These are phyloP conservation scores for Creolimax fragrantissima DNA, from an alignment of 78 protist species.

Conservation along the genomic window DNA sequence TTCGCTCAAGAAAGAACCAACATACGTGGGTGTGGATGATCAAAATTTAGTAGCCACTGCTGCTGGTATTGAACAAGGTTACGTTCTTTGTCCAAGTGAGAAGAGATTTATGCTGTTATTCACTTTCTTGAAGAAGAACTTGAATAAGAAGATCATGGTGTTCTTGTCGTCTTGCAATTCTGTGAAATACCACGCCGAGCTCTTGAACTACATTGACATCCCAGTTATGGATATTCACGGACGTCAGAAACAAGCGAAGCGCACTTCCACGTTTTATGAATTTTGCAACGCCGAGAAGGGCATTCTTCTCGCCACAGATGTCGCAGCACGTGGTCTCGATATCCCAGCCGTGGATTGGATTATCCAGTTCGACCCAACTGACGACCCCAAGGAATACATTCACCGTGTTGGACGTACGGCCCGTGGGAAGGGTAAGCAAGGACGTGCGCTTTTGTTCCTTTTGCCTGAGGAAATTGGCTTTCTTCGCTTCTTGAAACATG, in stretches of 20 bases:
- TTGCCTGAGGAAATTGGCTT: conserved; percentile 90
- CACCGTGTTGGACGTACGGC: conserved; percentile 91
- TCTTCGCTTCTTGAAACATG: conserved; percentile 75
- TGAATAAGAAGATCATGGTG: conserved; percentile 79
- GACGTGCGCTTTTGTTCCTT: conserved; percentile 91
- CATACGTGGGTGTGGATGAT: conserved; percentile 73
- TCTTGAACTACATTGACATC: conserved; percentile 95
- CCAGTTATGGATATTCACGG: conserved; percentile 94
- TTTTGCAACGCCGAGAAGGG: conserved; percentile 89
- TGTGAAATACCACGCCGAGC: conserved; percentile 93
- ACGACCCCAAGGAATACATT: conserved; percentile 45
- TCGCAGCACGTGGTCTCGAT: conserved; percentile 99
- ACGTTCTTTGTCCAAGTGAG: conserved; percentile 79
- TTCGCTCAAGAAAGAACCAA: conserved; percentile 62
- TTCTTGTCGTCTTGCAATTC: conserved; percentile 69
- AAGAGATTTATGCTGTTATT: conserved; percentile 86
- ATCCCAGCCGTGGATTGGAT: conserved; percentile 97
- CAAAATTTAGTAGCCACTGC: conserved; percentile 25
- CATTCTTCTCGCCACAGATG: conserved; percentile 94
- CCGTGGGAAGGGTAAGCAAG: conserved; percentile 67
- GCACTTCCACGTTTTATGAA: conserved; percentile 95
- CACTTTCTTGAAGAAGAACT: conserved; percentile 90
- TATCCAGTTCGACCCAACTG: conserved; percentile 97
- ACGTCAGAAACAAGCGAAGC: conserved; percentile 87
- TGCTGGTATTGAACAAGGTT: conserved; percentile 86